Conservation (phyloP, 148 eudicot species). For the Chenopodium quinoa region DNA sequence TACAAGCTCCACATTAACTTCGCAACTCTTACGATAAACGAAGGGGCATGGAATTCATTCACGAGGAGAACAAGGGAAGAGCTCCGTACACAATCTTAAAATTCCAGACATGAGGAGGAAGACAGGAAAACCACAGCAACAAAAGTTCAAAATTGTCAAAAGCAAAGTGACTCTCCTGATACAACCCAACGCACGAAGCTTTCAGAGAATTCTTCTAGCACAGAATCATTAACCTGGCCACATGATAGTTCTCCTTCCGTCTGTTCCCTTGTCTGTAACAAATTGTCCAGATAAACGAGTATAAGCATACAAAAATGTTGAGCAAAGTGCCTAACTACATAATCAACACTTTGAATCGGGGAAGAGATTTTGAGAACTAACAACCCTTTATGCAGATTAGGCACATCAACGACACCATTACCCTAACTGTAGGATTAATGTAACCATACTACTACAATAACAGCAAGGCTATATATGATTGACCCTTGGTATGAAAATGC, state of each 20-base stretch:
- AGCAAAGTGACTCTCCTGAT: conserved; percentile 66
- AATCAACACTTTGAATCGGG: background rate
- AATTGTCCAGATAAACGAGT: background rate
- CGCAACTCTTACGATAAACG: background rate
- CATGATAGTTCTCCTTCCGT: conserved; percentile 44
- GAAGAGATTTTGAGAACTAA: background rate
- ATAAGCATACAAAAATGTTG: background rate
- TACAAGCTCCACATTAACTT: background rate
- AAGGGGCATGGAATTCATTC: background rate
- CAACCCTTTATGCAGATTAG: background rate
- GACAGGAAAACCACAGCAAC: background rate
- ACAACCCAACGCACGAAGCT: conserved; percentile 78
- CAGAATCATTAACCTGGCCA: conserved; percentile 31
- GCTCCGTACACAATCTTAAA: conserved; percentile 2
- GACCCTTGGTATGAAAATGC: too few species aligned
- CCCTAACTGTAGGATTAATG: background rate
- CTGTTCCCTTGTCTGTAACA: conserved; percentile 48
- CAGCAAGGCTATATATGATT: too few species aligned
- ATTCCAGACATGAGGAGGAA: background rate
- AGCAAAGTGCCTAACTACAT: background rate
- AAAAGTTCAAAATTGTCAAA: conserved; percentile 24
- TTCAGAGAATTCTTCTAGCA: conserved; percentile 66
- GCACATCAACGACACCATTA: too few species aligned
- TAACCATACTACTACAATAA: too few species aligned
- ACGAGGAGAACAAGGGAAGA: background rate